Evolutionary conservation across 1,139 yeast genomes (phyloP), one percentile per base, ranked within the genome.

Genomic region (Yamadazyma mexicana): DNA sequence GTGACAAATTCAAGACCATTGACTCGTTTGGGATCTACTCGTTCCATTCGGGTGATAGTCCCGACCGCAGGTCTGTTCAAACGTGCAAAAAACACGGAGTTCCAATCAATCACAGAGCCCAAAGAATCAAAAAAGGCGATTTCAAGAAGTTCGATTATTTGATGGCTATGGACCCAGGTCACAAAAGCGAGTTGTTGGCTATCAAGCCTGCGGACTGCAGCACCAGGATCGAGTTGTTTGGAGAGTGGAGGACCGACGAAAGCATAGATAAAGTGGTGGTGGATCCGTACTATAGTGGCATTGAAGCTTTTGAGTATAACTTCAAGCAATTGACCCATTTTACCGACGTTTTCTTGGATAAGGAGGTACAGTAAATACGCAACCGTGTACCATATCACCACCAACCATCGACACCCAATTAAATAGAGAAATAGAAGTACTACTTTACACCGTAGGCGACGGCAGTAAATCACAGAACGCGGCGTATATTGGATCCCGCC

Each of bases 261-360:
- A 58, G 64, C 31, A 78, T 73, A 48, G 71, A 71, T 18, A 68
- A 62, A 35, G 76, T 86, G 27, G 92, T 91, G 5, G 86, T 79
- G 39, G 97, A 91, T 59, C 98, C 98, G 1, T 91, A 91, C 62
- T 91, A 89, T 52, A 97, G 97, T 3, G 96, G 95, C 1, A 66
- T 65, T 23, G 75, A 79, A 48, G 96, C 96, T 2, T 91, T 91
- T 57, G 94, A 87, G 58, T 73, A 69, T 45, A 88, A 87, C 59
- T 89, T 81, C 57, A 56, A 74, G 43, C 98, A 91, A 57, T 71
- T 89, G 40, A 56, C 66, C 12, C 91, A 86, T 54, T 91, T 91
- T 56, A 78, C 84, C 42, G 78, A 81, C 48, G 79, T 79, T 47
- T 82, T 85, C 49, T 58, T 86, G 40, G 66, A 71, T 47, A 68